Evolutionary conservation across 164 flowering plant species (phyloP), one percentile per base, ranked within the genome.

Genomic region (Magnolia kwangsiensis): DNA sequence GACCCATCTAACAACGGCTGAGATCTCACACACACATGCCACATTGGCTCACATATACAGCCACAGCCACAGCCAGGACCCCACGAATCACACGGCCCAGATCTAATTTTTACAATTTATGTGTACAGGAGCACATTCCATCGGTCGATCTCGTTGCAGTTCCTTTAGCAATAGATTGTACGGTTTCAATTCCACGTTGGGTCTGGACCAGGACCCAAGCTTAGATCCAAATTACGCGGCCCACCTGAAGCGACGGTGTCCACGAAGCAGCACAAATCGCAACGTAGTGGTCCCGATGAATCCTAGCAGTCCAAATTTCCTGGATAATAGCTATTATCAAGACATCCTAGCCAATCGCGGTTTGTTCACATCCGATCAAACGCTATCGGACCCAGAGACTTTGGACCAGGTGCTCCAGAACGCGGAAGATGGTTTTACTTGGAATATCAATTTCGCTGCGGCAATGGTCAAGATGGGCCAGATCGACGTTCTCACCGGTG

Each of bases 381-480:
- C 88, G 1, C 88, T 92, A 2, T 13, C 86, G 21, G 64, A 74
- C 67, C 1, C 79, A 29, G 55, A 77, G 1, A 89, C 94, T 0
- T 82, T 83, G 24, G 73, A 50, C 61, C 83, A 79, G 68, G 93
- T 89, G 55, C 58, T 51, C 1, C 82, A 76, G 68, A 80, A 88
- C 78, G 88, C 87, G 0, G 24, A 8, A 50, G 73, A 75, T 23
- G 78, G 23, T 1, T n/a, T 69, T 0, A 19, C 78, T 5, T 90
- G 91, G 90, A 24, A 13, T 51, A 63, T 3, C 0, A 81, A 83
- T 37, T 88, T 91, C 81, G 91, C 86, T 13, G 78, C 72, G 0
- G 88, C 96, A 23, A 91, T 91, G 91, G 87, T 88, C 71, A 89
- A 85, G 77, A 91, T 91, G 94, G 89, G 92, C 18, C 24, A 78